These are phyloP conservation scores for Diutina siamensis DNA, from an alignment of 1,139 yeast genomes.

Conservation along the genomic window DNA sequence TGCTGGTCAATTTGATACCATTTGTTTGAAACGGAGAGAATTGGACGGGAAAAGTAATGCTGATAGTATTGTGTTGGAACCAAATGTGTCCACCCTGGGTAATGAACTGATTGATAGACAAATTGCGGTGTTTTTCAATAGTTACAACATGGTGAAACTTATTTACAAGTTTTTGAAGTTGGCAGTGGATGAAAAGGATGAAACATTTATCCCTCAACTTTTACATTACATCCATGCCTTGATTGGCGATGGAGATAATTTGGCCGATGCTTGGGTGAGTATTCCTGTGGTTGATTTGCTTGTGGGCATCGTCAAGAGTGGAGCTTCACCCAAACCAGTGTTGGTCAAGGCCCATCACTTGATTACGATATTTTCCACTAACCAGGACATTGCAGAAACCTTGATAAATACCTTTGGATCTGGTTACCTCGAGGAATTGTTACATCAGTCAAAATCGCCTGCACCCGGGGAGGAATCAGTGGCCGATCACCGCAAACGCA, in stretches of 20 bases:
- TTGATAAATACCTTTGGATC: conserved; percentile 49
- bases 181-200: conserved; percentile 39
- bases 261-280: conserved; percentile 27
- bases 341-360: conserved; percentile 45
- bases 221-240: conserved; percentile 60
- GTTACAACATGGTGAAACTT: conserved; percentile 42
- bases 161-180: conserved; percentile 44
- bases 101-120: conserved; percentile 25
- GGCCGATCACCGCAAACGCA: conserved; percentile 11
- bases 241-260: conserved; percentile 16
- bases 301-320: conserved; percentile 37
- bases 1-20: conserved; percentile 22
- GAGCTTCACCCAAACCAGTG: conserved; percentile 33
- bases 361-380: conserved; percentile 27
- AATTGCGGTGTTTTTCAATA: conserved; percentile 42
- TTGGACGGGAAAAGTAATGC: conserved; percentile 18
- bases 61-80: conserved; percentile 31
- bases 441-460: conserved; percentile 16
- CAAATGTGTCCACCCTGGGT: conserved; percentile 20
- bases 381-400: conserved; percentile 36
- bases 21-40: conserved; percentile 19
- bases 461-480: conserved; percentile 17
- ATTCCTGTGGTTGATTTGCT: conserved; percentile 48
- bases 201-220: conserved; percentile 43
- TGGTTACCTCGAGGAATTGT: conserved; percentile 33